These are phyloP conservation scores for Coelastrella sp. DNA, from an alignment of 139 green algal species.

Conservation along the genomic window DNA sequence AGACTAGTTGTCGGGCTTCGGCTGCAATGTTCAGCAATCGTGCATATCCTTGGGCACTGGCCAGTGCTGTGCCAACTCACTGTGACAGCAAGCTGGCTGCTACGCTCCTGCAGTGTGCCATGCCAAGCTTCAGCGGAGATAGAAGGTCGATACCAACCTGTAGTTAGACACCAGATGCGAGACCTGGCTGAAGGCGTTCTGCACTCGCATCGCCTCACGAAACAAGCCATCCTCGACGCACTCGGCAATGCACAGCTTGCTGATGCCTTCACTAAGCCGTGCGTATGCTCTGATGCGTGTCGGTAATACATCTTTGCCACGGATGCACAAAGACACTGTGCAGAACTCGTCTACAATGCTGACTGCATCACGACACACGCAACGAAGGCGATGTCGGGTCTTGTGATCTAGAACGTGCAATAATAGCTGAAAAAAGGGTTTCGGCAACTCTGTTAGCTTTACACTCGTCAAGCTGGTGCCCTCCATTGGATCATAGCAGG, in stretches of 20 bases:
- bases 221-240: neutral
- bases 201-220: neutral
- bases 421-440: neutral
- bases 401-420: neutral
- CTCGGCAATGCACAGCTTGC: neutral
- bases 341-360: neutral
- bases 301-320: neutral
- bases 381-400: neutral
- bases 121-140: neutral
- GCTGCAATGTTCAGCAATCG: neutral
- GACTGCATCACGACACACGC: neutral
- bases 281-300: neutral
- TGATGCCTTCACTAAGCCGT: neutral
- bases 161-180: neutral
- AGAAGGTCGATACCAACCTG: neutral
- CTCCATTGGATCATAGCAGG: neutral
- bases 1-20: too few relatives aligned
- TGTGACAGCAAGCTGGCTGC: too few relatives aligned
- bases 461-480: neutral
- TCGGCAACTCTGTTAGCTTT: slow-evolving; percentile 7
- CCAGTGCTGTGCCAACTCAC: too few relatives aligned
- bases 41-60: neutral
- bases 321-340: neutral
- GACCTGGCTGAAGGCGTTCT: neutral
- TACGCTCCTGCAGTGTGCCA: neutral